These are phyloP conservation scores for Arabis alpina DNA, from an alignment of 345 rosid species.

Conservation along the genomic window DNA sequence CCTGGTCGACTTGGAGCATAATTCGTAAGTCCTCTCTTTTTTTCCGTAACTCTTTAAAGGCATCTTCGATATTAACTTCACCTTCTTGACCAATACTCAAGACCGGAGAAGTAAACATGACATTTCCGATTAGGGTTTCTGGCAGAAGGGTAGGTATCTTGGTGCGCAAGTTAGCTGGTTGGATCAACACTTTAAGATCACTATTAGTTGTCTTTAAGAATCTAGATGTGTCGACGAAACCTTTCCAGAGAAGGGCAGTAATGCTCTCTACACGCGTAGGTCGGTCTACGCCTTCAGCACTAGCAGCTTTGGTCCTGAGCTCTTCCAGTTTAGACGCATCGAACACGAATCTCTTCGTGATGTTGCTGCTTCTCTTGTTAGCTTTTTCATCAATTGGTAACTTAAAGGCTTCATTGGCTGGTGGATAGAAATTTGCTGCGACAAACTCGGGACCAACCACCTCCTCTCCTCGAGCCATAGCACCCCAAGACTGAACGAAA, in stretches of 20 bases:
- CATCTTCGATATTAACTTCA: conserved; percentile 7
- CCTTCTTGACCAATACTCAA: conserved; percentile 11
- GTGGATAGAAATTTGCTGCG: conserved; percentile 33
- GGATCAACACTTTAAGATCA: conserved; percentile 27
- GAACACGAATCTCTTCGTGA: conserved; percentile 36
- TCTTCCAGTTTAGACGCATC: conserved; percentile 28
- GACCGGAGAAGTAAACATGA: conserved; percentile 21
- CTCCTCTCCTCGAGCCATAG: conserved; percentile 27
- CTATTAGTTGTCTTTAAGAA: background rate
- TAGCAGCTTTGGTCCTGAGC: conserved; percentile 31
- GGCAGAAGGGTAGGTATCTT: conserved; percentile 33
- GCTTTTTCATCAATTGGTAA: background rate
- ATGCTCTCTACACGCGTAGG: conserved; percentile 44
- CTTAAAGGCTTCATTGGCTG: conserved; percentile 17
- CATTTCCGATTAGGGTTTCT: conserved; percentile 38
- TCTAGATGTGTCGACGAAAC: conserved; percentile 4
- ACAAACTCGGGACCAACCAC: conserved; percentile 9
- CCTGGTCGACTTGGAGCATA: background rate
- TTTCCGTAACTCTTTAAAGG: background rate
- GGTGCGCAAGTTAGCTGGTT: conserved; percentile 42
- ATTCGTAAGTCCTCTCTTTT: background rate
- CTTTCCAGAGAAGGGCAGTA: conserved; percentile 41
- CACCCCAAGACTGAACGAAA: conserved; percentile 37
- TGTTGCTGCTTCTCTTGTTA: conserved; percentile 4
- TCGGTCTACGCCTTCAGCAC: background rate